phyloP scores from a whole-genome alignment of 2,329 filamentous ascomycete species.

The Phaeosphaeriaceae sp. region DNA sequence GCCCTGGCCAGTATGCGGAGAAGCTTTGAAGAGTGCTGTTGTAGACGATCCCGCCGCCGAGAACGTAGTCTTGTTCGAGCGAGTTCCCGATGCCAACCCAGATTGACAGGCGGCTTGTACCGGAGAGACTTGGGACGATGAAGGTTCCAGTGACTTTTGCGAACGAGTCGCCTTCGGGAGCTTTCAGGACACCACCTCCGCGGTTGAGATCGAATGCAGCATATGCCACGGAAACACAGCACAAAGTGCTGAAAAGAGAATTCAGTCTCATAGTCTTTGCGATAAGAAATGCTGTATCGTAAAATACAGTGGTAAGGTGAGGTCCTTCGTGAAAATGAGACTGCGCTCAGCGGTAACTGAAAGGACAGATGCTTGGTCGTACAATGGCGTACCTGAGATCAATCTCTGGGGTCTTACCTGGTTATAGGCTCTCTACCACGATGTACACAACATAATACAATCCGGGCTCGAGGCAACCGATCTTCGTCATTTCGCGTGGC shows the following conservation, averaged over 20 bases:
- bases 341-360: not conserved
- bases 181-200: conserved; percentile 33
- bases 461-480: not conserved
- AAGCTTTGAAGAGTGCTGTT: conserved; percentile 27
- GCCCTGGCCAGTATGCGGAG: conserved; percentile 27
- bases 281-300: not conserved
- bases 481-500: conserved; percentile 1
- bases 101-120: conserved; percentile 27
- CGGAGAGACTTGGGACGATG: conserved; percentile 27
- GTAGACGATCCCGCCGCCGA: conserved; percentile 30
- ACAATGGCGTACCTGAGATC: conserved; percentile 7
- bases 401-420: conserved; percentile 11
- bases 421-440: conserved; percentile 4
- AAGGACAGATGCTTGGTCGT: conserved; percentile 4
- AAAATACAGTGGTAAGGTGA: not conserved
- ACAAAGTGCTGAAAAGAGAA: conserved; percentile 11
- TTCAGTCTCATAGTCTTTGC: conserved; percentile 19
- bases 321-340: not conserved
- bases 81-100: conserved; percentile 35
- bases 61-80: conserved; percentile 26
- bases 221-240: conserved; percentile 16
- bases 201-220: conserved; percentile 35
- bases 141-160: conserved; percentile 31
- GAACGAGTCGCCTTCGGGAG: conserved; percentile 30
- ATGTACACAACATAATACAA: not conserved